Evolutionary conservation across 2,329 filamentous ascomycete genomes (phyloP), one percentile per base, ranked within the genome.

Genomic region (Trichoderma citrinoviride): DNA sequence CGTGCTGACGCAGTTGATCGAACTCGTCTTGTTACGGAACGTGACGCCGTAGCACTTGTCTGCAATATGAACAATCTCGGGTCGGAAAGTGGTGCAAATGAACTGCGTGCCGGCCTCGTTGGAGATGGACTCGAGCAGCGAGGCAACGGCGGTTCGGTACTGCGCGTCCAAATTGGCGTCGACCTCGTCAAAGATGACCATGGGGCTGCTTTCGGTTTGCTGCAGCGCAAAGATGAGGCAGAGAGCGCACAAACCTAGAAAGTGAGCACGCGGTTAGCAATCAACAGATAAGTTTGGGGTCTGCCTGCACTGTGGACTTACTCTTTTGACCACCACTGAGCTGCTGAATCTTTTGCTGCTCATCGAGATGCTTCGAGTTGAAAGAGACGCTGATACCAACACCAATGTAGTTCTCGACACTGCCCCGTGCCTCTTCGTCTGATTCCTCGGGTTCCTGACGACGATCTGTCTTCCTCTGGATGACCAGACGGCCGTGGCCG

Each of bases 181-280:
- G 68, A 99, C 97, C 78, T 99, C 95, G 77, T 99, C 95, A 72
- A 99, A 99, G 73, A 99, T 93, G 76, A 99, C 97, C 83, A 99
- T 98, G 1, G 95, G 95, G 50, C 94, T 96, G 10, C 94, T 95
- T 76, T 99, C 95, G 66, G 94, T 97, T 71, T 93, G 92, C 78
- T 99, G 95, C 70, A 99, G 96, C n/a, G 95, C 95, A 75, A 99
- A 99, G 70, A 99, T 96, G 58, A 99, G 87, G 50, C 95, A 96
- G n/a, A 99, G 86, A 10, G 95, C 95, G 77, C 94, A 98, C 67
- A 98, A 83, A 86, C 92, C 91, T 93, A 68, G 7, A 52, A 33
- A 67, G 50, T 66, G 58, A 67, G 72, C 5, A 50, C 29, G 29
- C 68, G 73, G 69, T 69, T 61, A 67, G 58, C 29, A 65, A 65